These are phyloP conservation scores for Aspergillus sp. DNA, from an alignment of 2,329 filamentous ascomycete species.

Conservation along the genomic window DNA sequence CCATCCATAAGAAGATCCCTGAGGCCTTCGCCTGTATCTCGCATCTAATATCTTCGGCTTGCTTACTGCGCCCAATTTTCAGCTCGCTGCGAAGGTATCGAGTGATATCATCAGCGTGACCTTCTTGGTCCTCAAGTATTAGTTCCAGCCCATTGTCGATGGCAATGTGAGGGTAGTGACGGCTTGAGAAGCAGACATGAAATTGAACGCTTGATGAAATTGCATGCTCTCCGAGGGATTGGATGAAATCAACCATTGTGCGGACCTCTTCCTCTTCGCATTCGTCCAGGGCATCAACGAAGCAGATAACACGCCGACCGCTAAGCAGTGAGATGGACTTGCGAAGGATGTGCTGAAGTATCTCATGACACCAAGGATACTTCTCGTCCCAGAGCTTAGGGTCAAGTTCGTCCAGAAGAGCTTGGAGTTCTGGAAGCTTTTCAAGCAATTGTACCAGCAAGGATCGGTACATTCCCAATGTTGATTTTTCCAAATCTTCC, in stretches of 20 bases:
- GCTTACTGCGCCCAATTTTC: conserved; percentile 24
- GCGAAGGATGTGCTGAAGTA: conserved; percentile 31
- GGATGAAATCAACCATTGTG: conserved; percentile 39
- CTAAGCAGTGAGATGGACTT: conserved; percentile 29
- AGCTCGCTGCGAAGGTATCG: conserved; percentile 38
- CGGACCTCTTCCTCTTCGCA: conserved; percentile 39
- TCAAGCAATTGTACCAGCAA: conserved; percentile 51
- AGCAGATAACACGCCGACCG: conserved; percentile 28
- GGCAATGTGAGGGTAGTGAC: conserved; percentile 45
- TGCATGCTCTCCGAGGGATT: conserved; percentile 28
- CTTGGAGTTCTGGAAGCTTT: conserved; percentile 35
- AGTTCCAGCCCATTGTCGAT: conserved; percentile 34
- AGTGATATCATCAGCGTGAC: conserved; percentile 40
- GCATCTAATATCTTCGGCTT: conserved; percentile 26
- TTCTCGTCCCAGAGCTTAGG: rapidly evolving
- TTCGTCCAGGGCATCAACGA: conserved; percentile 50
- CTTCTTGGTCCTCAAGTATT: conserved; percentile 40
- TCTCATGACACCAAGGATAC: conserved; percentile 19
- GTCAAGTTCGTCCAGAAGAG: conserved; percentile 9
- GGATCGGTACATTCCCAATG: conserved; percentile 54
- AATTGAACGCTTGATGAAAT: conserved; percentile 15
- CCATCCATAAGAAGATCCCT: conserved; percentile 50
- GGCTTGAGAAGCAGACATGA: conserved; percentile 42
- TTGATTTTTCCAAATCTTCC: conserved; percentile 47
- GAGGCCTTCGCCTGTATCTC: conserved; percentile 40